phyloP scores from a whole-genome alignment of 495 filamentous ascomycete genomes.

The Lentithecium fluviatile region DNA sequence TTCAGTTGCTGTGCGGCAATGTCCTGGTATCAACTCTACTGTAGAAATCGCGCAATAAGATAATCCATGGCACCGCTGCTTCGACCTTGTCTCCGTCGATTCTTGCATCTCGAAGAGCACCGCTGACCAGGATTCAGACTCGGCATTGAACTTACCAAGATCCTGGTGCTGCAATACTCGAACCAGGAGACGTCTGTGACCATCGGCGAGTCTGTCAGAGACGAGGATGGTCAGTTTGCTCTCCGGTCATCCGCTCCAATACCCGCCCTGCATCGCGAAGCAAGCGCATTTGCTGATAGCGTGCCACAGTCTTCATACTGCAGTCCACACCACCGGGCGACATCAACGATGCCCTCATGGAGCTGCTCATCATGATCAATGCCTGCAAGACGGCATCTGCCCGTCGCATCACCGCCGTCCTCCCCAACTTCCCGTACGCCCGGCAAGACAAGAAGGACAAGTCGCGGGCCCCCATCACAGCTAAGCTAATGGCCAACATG shows the following conservation, averaged over 20 bases:
- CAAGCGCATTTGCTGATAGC: conserved; percentile 1
- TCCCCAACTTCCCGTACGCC: conserved; percentile 98
- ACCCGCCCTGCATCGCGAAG: not conserved
- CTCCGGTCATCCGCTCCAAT: not conserved
- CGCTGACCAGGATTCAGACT: conserved; percentile 50
- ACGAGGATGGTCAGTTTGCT: conserved; percentile 74
- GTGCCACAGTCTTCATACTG: conserved; percentile 76
- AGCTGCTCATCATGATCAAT: conserved; percentile 98
- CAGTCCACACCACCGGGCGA: conserved; percentile 94
- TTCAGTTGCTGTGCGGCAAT: no score
- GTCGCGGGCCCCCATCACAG: conserved; percentile 84
- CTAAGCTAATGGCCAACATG: conserved; percentile 97
- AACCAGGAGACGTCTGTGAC: conserved; percentile 98
- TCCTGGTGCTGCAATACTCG: conserved; percentile 91
- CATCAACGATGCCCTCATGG: conserved; percentile 98
- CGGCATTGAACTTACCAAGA: conserved; percentile 89
- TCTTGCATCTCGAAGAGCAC: not conserved
- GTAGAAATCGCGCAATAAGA: no score
- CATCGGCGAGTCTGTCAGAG: conserved; percentile 92
- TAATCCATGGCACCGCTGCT: no score
- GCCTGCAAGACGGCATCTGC: conserved; percentile 97
- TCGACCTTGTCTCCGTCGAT: not conserved
- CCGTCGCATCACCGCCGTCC: conserved; percentile 84
- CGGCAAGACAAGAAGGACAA: conserved; percentile 99
- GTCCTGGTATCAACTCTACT: no score